phyloP scores from a whole-genome alignment of 75 land plant species.

The Selaginella tamariscina region DNA sequence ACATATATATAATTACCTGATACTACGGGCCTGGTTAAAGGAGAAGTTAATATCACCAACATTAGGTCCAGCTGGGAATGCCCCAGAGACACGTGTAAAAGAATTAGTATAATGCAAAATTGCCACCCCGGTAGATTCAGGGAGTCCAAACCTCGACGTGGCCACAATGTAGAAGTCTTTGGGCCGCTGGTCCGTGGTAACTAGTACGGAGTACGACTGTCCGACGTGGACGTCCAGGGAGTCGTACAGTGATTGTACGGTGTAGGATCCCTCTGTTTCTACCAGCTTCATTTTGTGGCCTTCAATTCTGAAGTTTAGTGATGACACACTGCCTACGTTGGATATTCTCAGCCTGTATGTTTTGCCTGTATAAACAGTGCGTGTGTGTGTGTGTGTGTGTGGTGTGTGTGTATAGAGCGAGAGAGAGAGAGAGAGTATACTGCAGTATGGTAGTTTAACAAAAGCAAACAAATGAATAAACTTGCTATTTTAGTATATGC shows the following conservation, averaged over 20 bases:
- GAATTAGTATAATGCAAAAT: constrained; percentile 4
- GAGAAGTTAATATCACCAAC: constrained; percentile 7
- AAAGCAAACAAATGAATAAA: no score
- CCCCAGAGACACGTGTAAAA: background rate
- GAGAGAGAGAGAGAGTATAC: no score
- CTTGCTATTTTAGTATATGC: background rate
- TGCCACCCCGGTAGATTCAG: background rate
- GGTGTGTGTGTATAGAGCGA: no score
- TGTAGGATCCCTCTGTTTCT: background rate
- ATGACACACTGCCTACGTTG: background rate
- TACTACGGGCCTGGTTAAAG: background rate
- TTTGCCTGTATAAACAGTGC: background rate
- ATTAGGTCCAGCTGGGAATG: constrained; percentile 4
- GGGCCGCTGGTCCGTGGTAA: background rate
- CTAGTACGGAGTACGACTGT: constrained; percentile 6
- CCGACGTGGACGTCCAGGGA: background rate
- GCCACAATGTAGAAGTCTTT: background rate
- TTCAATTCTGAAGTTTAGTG: constrained; percentile 2
- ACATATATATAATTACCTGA: no score
- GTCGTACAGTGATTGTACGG: background rate
- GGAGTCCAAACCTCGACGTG: constrained; percentile 1
- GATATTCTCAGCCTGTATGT: background rate
- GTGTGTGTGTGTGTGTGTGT: background rate
- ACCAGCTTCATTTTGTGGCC: constrained; percentile 11
- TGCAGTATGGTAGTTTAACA: no score